Base-by-base conservation (phyloP, 1,284 basidiomycete species). In the Marasmius fiardii region DNA sequence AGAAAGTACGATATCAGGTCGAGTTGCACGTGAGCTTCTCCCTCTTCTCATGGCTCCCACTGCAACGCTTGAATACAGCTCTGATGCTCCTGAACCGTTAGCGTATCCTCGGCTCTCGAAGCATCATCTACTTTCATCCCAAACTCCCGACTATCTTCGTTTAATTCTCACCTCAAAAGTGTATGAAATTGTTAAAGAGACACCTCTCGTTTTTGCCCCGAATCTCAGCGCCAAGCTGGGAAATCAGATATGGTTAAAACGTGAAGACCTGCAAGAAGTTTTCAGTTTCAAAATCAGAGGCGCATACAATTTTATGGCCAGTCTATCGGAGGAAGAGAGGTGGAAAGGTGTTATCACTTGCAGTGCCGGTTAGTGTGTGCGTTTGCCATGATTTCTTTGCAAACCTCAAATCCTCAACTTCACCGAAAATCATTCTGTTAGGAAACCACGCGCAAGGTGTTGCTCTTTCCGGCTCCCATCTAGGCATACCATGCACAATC, bases 361-460 rank as follows among this genome's bases (percentile, higher is more conserved):
- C 70, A 96, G 93, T 67, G 97, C 95, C 57, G 95, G 94, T 95
- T 73, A 84, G 91, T 88, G 74, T 78, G 78, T 77, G 75, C n/a
- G n/a, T n/a, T n/a, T 82, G 74, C 62, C 63, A 53, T 51, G 43
- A 47, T 51, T 16, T 5, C 24, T 28, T 58, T 20, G 45, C 53
- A 61, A 48, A 47, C 41, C 45, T 33, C 69, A n/a, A n/a, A n/a
- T n/a, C n/a, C n/a, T n/a, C n/a, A n/a, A n/a, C n/a, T n/a, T n/a
- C n/a, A n/a, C n/a, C n/a, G n/a, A n/a, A n/a, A n/a, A n/a, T n/a
- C n/a, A n/a, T n/a, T n/a, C n/a, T n/a, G n/a, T n/a, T n/a, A 92
- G 96, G 97, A 20, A 99, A 99, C 68, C 97, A 99, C 71, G 97
- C 97, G 0, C 97, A 99, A 72, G 97, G 97, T 26, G 97, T 99